phyloP scores from a whole-genome alignment of 805 yeast genomes.

The Candida sanyiensis region DNA sequence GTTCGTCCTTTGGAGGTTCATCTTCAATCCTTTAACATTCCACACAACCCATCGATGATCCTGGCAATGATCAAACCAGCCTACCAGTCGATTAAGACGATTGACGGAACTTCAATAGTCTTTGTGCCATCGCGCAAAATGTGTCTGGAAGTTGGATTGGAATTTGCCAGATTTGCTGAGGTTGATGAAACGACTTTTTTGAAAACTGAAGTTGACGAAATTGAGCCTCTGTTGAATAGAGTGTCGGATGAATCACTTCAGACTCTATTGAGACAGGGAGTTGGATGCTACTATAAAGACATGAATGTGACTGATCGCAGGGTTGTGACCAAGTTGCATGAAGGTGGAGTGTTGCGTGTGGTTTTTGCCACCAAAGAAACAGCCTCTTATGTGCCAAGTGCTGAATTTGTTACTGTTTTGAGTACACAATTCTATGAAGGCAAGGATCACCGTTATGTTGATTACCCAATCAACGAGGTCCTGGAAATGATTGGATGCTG shows the following conservation, averaged over 20 bases:
- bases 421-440: conserved; percentile 75
- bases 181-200: conserved; percentile 36
- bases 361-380: conserved; percentile 61
- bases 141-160: conserved; percentile 46
- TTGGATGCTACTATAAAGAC: conserved; percentile 55
- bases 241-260: conserved; percentile 43
- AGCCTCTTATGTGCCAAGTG: conserved; percentile 42
- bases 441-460: conserved; percentile 61
- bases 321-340: conserved; percentile 49
- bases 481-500: conserved; percentile 59
- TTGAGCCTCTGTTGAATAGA: conserved; percentile 37
- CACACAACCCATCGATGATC: conserved; percentile 48
- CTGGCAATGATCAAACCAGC: conserved; percentile 46
- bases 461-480: conserved; percentile 60
- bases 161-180: conserved; percentile 35
- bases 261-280: conserved; percentile 46
- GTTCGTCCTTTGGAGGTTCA: conserved; percentile 51
- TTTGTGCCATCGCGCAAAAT: conserved; percentile 54
- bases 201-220: conserved; percentile 32
- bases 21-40: conserved; percentile 41
- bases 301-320: conserved; percentile 52
- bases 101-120: conserved; percentile 37
- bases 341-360: conserved; percentile 44
- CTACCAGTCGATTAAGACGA: conserved; percentile 35
- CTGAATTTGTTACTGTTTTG: conserved; percentile 52